Base-by-base conservation (phyloP, 441 rosid genomes). In the Brassica balearica region DNA sequence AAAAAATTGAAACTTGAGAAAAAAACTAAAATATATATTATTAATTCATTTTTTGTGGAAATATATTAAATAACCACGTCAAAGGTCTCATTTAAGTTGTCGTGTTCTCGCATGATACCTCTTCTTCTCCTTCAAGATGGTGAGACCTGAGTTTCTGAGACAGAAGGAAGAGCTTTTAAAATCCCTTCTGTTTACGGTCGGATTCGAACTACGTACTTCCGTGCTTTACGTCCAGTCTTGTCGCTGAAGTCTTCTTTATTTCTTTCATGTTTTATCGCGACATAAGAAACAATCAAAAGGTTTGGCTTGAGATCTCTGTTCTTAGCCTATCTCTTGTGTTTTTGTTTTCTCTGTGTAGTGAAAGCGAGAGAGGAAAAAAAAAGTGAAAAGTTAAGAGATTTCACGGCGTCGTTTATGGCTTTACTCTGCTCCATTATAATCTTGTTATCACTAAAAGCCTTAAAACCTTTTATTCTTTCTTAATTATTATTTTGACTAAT, bases 81-180 rank as follows among this genome's bases (percentile, higher is more conserved):
- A 74, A 74, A 77, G 85, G 68, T 76, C 86, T 69, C 76, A 74
- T 80, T 80, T 91, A 86, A 88, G 91, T 80, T 83, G 90, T 86
- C 84, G 80, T 85, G 85, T 81, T 67, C 80, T 73, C 74, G 53
- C 72, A 70, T 59, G 90, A 85, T 86, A 86, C 87, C 51, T 79
- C 76, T 48, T 74, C 75, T 72, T 75, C 83, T 81, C 71, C 86
- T 72, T 75, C 65, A 79, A 70, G 80, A 86, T 84, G 86, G 84
- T 85, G 83, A 72, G 85, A 83, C 70, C 46, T 69, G 68, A 74
- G 74, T 65, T 71, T 84, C 61, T 51, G 8, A 76, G 65, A 76
- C 77, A 82, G 46, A 73, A 83, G 68, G 68, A 78, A 56, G 61
- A 32, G 62, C 69, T 81, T 41, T 72, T 78, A 17, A 69, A 73